phyloP scores from a whole-genome alignment of 163 green algal genomes.

The Volvox carteri region DNA sequence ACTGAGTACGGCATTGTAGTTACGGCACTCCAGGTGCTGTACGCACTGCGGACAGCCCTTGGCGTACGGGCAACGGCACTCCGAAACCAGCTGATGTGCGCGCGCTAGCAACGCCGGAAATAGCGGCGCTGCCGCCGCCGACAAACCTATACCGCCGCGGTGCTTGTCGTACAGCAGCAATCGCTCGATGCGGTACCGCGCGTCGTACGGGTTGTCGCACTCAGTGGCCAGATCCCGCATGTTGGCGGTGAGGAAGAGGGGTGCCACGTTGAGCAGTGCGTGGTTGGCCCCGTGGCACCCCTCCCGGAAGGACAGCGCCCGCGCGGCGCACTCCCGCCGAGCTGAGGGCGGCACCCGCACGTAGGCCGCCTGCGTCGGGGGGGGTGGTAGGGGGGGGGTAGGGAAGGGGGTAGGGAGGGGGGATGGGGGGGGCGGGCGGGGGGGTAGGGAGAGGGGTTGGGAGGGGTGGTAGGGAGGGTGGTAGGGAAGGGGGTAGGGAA shows the following conservation, averaged over 20 bases:
- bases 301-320: constrained; percentile 80
- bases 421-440: neutral
- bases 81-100: constrained; percentile 84
- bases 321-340: constrained; percentile 59
- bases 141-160: constrained; percentile 88
- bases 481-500: neutral
- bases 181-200: constrained; percentile 90
- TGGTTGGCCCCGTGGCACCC: constrained; percentile 92
- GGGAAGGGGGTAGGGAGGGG: neutral
- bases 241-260: constrained; percentile 85
- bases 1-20: constrained; percentile 90
- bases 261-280: constrained; percentile 93
- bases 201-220: constrained; percentile 93
- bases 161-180: constrained; percentile 96
- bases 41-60: constrained; percentile 90
- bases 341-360: constrained; percentile 84
- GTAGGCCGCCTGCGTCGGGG: constrained; percentile 47
- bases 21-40: constrained; percentile 88
- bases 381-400: neutral
- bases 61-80: constrained; percentile 81
- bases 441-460: neutral
- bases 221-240: constrained; percentile 68
- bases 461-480: neutral
- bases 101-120: constrained; percentile 83
- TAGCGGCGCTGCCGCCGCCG: constrained; percentile 75